Evolutionary conservation across 768 basidiomycete species (phyloP).

Genomic region (Psilocybe cyanescens): DNA sequence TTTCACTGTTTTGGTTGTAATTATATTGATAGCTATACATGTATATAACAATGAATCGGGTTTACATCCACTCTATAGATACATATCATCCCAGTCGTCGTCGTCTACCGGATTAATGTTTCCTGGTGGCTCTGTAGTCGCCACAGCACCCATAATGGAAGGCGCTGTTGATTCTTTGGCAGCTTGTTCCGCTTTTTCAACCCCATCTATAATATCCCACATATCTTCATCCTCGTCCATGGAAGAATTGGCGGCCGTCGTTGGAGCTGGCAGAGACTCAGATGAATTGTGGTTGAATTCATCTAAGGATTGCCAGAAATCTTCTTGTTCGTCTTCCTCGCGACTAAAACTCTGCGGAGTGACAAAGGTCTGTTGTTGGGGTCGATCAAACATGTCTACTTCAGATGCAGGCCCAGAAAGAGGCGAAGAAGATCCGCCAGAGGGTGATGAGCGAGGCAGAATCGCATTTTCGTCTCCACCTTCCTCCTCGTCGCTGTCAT

Average conservation of each 20-base stretch:
- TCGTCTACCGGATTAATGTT: conserved; percentile 33
- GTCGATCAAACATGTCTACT: conserved; percentile 16
- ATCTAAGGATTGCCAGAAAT: conserved; percentile 71
- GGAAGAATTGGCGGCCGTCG: conserved; percentile 23
- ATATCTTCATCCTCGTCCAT: conserved; percentile 64
- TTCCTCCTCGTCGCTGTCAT: conserved; percentile 24
- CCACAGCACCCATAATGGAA: conserved; percentile 3
- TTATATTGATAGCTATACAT: conserved; percentile 6
- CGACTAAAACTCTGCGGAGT: conserved; percentile 7
- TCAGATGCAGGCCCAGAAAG: conserved; percentile 14
- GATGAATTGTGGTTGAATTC: conserved; percentile 42
- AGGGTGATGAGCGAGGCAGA: conserved; percentile 22
- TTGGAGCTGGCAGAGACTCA: conserved; percentile 22
- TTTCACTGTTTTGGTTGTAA: conserved; percentile 6
- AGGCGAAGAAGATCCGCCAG: conserved; percentile 26
- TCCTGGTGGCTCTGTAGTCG: neutral
- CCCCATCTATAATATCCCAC: conserved; percentile 70
- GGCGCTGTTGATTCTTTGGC: conserved; percentile 12
- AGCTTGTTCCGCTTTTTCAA: conserved; percentile 38
- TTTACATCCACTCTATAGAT: conserved; percentile 37
- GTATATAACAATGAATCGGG: conserved; percentile 5
- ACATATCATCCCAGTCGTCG: conserved; percentile 71
- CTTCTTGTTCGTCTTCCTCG: conserved; percentile 53
- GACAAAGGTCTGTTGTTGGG: conserved; percentile 2
- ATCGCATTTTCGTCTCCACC: conserved; percentile 16